phyloP scores from a whole-genome alignment of 768 basidiomycete species.

The Suillus sp. region DNA sequence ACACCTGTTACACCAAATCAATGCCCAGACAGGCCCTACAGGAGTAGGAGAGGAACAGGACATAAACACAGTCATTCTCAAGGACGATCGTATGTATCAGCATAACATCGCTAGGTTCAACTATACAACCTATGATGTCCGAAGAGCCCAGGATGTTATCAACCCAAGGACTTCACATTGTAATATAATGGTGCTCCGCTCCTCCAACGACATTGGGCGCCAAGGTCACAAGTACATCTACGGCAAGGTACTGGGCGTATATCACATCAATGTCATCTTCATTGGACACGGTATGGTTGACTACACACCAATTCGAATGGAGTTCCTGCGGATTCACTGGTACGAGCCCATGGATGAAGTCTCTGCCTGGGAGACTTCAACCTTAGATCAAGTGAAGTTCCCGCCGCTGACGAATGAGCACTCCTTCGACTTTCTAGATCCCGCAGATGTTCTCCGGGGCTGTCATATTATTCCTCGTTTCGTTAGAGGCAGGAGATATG shows the following conservation, averaged over 20 bases:
- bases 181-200: neutral
- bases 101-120: neutral
- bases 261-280: neutral
- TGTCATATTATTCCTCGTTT: conserved; percentile 13
- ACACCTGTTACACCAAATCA: conserved; percentile 14
- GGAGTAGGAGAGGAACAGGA: conserved; percentile 40
- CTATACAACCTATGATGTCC: conserved; percentile 3
- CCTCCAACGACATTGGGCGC: neutral
- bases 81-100: neutral
- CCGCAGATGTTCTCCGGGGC: neutral
- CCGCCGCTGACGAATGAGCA: neutral
- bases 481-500: too few species aligned
- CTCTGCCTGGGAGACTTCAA: too few species aligned
- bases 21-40: conserved; percentile 26
- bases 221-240: too few species aligned
- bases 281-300: neutral
- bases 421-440: conserved; percentile 13
- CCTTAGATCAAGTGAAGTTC: conserved; percentile 1
- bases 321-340: conserved; percentile 10
- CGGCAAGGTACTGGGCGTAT: conserved; percentile 11
- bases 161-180: neutral
- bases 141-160: neutral
- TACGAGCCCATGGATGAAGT: too few species aligned
- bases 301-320: neutral
- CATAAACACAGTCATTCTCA: conserved; percentile 29